Conservation (phyloP, 768 basidiomycete genomes). For the Trametes sanguinea region DNA sequence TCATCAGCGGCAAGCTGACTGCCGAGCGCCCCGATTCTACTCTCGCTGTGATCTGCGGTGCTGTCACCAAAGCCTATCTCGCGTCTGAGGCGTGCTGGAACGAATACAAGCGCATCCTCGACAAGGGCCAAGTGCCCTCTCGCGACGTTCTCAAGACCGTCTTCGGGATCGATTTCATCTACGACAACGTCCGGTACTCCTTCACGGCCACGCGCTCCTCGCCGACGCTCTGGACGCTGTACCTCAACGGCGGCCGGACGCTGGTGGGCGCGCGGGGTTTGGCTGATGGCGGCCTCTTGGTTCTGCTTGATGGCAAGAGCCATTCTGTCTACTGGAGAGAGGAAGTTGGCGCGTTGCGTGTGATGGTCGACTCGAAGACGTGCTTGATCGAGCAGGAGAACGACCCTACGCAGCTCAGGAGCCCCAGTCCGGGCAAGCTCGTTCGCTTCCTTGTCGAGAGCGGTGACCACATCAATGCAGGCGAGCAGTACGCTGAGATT, state of each 20-base stretch:
- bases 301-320: slow-evolving; percentile 89
- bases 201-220: slow-evolving; percentile 95
- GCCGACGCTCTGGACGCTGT: slow-evolving; percentile 87
- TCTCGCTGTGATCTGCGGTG: slow-evolving; percentile 94
- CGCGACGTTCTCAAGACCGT: slow-evolving; percentile 96
- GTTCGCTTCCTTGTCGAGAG: slow-evolving; percentile 94
- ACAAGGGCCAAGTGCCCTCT: slow-evolving; percentile 97
- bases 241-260: slow-evolving; percentile 92
- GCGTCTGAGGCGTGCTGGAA: slow-evolving; percentile 86
- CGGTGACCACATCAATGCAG: slow-evolving; percentile 95
- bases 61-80: slow-evolving; percentile 92
- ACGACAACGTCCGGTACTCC: slow-evolving; percentile 92
- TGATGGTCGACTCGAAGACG: slow-evolving; percentile 97
- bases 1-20: slow-evolving; percentile 96
- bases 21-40: slow-evolving; percentile 94
- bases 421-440: slow-evolving; percentile 95
- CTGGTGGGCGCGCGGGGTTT: slow-evolving; percentile 90
- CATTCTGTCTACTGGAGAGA: slow-evolving; percentile 99
- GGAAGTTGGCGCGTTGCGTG: slow-evolving; percentile 89
- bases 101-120: slow-evolving; percentile 93
- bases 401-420: slow-evolving; percentile 95
- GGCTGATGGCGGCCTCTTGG: slow-evolving; percentile 92
- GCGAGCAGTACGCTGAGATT: slow-evolving; percentile 97
- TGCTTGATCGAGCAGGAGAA: slow-evolving; percentile 99
- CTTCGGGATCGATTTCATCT: slow-evolving; percentile 96